Evolutionary conservation across 2,329 filamentous ascomycete species (phyloP), one percentile per base, ranked within the genome.

Genomic region (Didymella exigua): DNA sequence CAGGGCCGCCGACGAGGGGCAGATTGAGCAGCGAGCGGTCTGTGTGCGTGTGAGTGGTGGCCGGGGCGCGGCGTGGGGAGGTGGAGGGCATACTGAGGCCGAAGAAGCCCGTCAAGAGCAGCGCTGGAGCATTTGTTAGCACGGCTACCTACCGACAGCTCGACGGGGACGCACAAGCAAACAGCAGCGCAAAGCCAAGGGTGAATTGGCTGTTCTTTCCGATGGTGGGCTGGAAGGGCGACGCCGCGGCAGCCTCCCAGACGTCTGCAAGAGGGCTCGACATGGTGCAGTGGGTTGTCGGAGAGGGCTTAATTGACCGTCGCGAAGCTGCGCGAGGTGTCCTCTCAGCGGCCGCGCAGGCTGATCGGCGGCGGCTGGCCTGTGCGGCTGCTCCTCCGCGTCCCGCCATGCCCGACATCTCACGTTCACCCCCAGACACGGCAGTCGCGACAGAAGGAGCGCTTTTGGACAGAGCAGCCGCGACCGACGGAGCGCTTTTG

Each of bases 231-330:
- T 87, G 78, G 80, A 95, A 98, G 60, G 92, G 91, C 81, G 86
- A 90, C 83, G 86, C 86, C 78, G 90, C 86, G 80, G 93, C 90
- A 83, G 91, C 90, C 84, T 96, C 89, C 93, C 93, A 98, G 81
- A 96, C 84, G 77, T 95, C 87, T 79, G 89, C 72, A 45, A 81
- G 87, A 77, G 96, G 82, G 59, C 65, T 70, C 68, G 73, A 76
- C 73, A 76, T 76, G 68, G 59, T 63, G 60, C 51, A 66, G 64
- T 54, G 63, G 48, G 40, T 37, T n/a, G n/a, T 43, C 44, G 53
- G 55, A 45, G 50, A 37, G 48, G 33, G 52, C 42, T 55, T 38
- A 30, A 21, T 36, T 5, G 34, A 33, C 34, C 41, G 33, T 36
- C 18, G 49, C 57, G 56, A 59, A 63, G 58, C 52, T 61, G 60